phyloP scores from a whole-genome alignment of 2,329 filamentous ascomycete species.

The Ophiostoma himal-ulmi region DNA sequence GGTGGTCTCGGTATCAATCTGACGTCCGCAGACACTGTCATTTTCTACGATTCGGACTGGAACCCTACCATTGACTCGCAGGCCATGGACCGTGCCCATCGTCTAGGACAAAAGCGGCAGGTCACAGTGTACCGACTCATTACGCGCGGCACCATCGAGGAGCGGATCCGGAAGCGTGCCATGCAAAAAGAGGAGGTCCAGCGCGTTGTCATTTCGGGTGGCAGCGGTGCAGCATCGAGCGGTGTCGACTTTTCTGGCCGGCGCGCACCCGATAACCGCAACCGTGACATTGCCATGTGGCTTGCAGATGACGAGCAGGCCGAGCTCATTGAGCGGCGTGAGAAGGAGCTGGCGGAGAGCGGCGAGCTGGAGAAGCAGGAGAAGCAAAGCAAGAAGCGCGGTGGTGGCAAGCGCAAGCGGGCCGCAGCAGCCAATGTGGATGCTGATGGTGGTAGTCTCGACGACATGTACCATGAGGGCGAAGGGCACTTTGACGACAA shows the following conservation, averaged over 20 bases:
- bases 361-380: constrained; percentile 61
- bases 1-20: constrained; percentile 98
- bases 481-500: constrained; percentile 91
- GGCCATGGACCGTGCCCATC: constrained; percentile 97
- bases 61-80: constrained; percentile 98
- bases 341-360: constrained; percentile 75
- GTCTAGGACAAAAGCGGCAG: constrained; percentile 90
- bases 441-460: constrained; percentile 55
- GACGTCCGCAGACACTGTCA: constrained; percentile 93
- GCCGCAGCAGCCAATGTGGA: constrained; percentile 27
- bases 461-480: constrained; percentile 99
- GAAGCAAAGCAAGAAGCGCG: constrained; percentile 56
- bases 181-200: constrained; percentile 98
- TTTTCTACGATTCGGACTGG: constrained; percentile 99
- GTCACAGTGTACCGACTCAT: constrained; percentile 98
- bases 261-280: constrained; percentile 78
- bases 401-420: constrained; percentile 51
- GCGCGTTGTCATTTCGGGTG: constrained; percentile 90
- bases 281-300: constrained; percentile 98
- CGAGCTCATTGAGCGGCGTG: constrained; percentile 85
- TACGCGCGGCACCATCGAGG: constrained; percentile 92
- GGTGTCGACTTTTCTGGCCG: constrained; percentile 94
- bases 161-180: constrained; percentile 93
- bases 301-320: constrained; percentile 95
- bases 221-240: constrained; percentile 40